Conservation (phyloP, 768 basidiomycete species). For the Phanerodontia chrysosporium region DNA sequence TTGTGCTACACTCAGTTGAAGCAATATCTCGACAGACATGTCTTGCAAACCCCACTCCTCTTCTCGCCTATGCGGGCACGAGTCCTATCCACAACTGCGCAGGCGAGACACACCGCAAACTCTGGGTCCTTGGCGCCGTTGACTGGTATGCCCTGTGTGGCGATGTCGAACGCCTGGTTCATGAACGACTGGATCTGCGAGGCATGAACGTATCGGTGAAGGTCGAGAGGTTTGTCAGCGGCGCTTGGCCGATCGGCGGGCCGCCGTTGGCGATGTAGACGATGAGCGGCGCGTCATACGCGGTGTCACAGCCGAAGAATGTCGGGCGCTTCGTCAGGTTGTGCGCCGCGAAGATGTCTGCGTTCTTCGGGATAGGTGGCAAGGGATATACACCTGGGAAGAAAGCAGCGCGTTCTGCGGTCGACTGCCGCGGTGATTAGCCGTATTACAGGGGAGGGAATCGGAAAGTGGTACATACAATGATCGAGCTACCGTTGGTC, state of each 20-base stretch:
- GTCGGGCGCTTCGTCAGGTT: constrained; percentile 67
- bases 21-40: constrained; percentile 28
- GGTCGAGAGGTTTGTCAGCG: constrained; percentile 42
- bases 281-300: constrained; percentile 40
- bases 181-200: constrained; percentile 41
- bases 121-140: constrained; percentile 38
- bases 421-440: constrained; percentile 24
- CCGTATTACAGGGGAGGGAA: too few relatives aligned
- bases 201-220: constrained; percentile 32
- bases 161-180: constrained; percentile 38
- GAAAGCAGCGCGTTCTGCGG: constrained; percentile 42
- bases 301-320: constrained; percentile 76
- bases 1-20: constrained; percentile 17
- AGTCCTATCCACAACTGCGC: constrained; percentile 51
- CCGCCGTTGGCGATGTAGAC: constrained; percentile 60
- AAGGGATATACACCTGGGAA: constrained; percentile 32
- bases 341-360: constrained; percentile 48
- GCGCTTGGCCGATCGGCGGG: constrained; percentile 33
- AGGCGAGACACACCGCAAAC: constrained; percentile 65
- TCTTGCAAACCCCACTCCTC: constrained; percentile 22
- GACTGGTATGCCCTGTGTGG: constrained; percentile 39
- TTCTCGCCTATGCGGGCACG: constrained; percentile 15
- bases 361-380: constrained; percentile 56
- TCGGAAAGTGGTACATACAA: constrained; percentile 31
- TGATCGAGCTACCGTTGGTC: constrained; percentile 43